phyloP scores from a whole-genome alignment of 1,284 basidiomycete genomes.

The Nidula niveotomentosa region DNA sequence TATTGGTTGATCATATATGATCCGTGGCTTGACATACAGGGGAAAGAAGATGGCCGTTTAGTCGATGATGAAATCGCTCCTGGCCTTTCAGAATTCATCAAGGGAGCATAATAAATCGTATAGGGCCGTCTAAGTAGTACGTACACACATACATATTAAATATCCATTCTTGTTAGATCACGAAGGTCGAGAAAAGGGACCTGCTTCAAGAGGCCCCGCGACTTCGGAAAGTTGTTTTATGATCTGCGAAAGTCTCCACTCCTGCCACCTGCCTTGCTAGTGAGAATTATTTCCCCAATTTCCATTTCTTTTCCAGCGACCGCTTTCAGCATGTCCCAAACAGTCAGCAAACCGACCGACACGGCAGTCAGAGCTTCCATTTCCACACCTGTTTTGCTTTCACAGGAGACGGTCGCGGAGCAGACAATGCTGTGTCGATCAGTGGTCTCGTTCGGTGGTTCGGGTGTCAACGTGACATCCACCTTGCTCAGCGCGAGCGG shows the following conservation, averaged over 20 bases:
- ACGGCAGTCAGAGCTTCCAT: slow-evolving; percentile 93
- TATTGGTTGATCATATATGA: slow-evolving; percentile 1
- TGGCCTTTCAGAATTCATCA: slow-evolving; percentile 25
- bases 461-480: slow-evolving; percentile 56
- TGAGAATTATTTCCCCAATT: slow-evolving; percentile 68
- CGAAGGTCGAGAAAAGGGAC: too few relatives aligned
- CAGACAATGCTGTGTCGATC: slow-evolving; percentile 58
- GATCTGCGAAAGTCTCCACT: slow-evolving; percentile 61
- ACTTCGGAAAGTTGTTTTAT: not conserved
- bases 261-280: slow-evolving; percentile 71
- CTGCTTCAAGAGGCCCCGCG: too few relatives aligned
- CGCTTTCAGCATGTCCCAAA: slow-evolving; percentile 94
- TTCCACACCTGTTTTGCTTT: slow-evolving; percentile 86
- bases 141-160: too few relatives aligned
- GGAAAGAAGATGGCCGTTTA: slow-evolving; percentile 50
- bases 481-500: slow-evolving; percentile 73
- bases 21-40: slow-evolving; percentile 28
- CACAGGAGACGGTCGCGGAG: slow-evolving; percentile 66
- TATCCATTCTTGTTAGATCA: too few relatives aligned
- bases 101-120: slow-evolving; percentile 6
- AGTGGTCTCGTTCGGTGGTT: slow-evolving; percentile 18
- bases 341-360: slow-evolving; percentile 75
- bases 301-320: slow-evolving; percentile 85
- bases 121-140: not conserved
- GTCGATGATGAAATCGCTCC: slow-evolving; percentile 52